phyloP scores from a whole-genome alignment of 192 early-diverging fungal genomes.

The Coemansia sp. region DNA sequence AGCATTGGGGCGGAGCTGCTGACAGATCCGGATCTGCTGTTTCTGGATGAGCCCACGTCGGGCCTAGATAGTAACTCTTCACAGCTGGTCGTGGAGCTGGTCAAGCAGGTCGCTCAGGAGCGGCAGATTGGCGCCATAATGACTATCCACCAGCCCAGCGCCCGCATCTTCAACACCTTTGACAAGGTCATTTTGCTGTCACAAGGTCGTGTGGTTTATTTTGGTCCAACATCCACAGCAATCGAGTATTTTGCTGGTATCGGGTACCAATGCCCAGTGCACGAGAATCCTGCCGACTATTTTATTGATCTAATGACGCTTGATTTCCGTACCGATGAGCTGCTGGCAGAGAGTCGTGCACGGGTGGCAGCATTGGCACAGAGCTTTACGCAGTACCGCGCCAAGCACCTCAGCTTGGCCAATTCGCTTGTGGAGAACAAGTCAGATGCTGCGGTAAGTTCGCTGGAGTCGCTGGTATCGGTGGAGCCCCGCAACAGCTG shows the following conservation, averaged over 20 bases:
- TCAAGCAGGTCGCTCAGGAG: slow-evolving; percentile 56
- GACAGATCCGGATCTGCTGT: slow-evolving; percentile 55
- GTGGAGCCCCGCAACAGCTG: slow-evolving; percentile 31
- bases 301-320: slow-evolving; percentile 63
- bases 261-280: slow-evolving; percentile 62
- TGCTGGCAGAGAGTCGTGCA: slow-evolving; percentile 24
- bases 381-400: slow-evolving; percentile 22
- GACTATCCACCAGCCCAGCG: slow-evolving; percentile 89
- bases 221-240: slow-evolving; percentile 50
- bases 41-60: slow-evolving; percentile 60
- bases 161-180: slow-evolving; percentile 77
- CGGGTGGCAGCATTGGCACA: slow-evolving; percentile 41
- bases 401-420: neutral
- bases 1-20: slow-evolving; percentile 51
- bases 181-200: slow-evolving; percentile 74
- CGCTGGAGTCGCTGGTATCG: no score
- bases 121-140: slow-evolving; percentile 69
- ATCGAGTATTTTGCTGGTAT: slow-evolving; percentile 48
- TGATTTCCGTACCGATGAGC: slow-evolving; percentile 42
- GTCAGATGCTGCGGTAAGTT: neutral
- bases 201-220: slow-evolving; percentile 62
- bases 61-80: slow-evolving; percentile 72
- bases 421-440: neutral
- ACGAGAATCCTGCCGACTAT: slow-evolving; percentile 73
- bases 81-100: slow-evolving; percentile 59